Evolutionary conservation across 805 yeast genomes (phyloP).

Genomic region (Cyberlindnera xishuangbannaensis): DNA sequence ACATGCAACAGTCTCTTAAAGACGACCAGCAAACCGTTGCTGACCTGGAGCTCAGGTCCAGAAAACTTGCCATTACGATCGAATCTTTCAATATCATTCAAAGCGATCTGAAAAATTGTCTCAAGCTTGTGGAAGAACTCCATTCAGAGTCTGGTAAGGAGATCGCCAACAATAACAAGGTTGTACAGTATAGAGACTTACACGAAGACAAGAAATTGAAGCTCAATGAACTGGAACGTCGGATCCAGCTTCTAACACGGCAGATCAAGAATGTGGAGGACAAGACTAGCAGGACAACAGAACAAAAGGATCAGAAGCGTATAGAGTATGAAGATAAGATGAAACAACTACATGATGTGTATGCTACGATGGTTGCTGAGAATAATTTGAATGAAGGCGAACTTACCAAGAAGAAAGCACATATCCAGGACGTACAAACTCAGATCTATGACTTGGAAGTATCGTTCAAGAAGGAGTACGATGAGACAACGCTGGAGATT

Average conservation of each 20-base stretch:
- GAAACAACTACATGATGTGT: constrained; percentile 29
- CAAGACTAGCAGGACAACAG: constrained; percentile 31
- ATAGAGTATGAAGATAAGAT: constrained; percentile 31
- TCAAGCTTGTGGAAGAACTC: constrained; percentile 20
- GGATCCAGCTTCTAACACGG: constrained; percentile 32
- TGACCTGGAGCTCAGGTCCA: constrained; percentile 40
- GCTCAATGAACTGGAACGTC: constrained; percentile 29
- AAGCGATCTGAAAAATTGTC: constrained; percentile 17
- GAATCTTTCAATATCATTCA: constrained; percentile 45
- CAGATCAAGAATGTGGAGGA: constrained; percentile 37
- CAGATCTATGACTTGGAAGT: constrained; percentile 28
- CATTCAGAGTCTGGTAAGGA: constrained; percentile 16
- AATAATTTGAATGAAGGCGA: constrained; percentile 34
- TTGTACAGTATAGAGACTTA: constrained; percentile 16
- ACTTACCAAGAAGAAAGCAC: constrained; percentile 29
- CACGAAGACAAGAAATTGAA: constrained; percentile 18
- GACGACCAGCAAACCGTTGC: constrained; percentile 33
- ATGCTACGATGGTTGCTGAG: constrained; percentile 32
- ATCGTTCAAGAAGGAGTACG: constrained; percentile 35
- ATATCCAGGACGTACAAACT: constrained; percentile 33
- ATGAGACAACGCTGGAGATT: constrained; percentile 30
- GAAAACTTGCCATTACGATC: constrained; percentile 47
- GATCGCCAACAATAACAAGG: constrained; percentile 9
- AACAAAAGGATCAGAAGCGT: constrained; percentile 32
- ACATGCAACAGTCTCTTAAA: constrained; percentile 41